These are phyloP conservation scores for Tribonema minus DNA, from an alignment of 108 stramenopile genomes.

Conservation along the genomic window DNA sequence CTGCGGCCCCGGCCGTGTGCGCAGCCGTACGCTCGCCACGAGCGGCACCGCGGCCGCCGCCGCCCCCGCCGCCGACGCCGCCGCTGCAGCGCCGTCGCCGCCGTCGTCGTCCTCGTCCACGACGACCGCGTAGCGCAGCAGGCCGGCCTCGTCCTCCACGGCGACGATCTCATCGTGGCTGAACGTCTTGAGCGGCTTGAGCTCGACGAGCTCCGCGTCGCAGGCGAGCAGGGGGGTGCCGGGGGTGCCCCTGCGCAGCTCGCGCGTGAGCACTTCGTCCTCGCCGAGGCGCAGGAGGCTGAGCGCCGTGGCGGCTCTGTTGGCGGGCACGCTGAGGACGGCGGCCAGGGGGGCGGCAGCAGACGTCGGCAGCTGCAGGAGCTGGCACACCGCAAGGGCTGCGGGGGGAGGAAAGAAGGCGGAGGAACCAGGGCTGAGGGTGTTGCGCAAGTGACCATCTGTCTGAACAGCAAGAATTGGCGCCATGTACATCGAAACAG, in stretches of 20 bases:
- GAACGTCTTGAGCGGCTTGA: slow-evolving; percentile 29
- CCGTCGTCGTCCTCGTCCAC: no score
- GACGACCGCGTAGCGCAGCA: no score
- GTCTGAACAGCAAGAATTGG: not conserved
- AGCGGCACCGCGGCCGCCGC: no score
- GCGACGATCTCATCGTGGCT: slow-evolving; percentile 1
- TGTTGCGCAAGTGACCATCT: no score
- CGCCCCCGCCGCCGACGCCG: no score
- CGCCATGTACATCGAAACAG: not conserved
- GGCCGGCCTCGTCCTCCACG: no score
- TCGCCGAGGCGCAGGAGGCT: not conserved
- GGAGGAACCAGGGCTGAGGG: not conserved
- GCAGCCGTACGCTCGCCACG: no score
- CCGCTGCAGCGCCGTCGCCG: no score
- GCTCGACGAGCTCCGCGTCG: slow-evolving; percentile 13
- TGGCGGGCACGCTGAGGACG: not conserved
- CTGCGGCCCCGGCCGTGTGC: no score
- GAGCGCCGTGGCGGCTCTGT: not conserved
- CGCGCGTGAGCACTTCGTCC: not conserved
- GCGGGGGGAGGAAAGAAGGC: slow-evolving; percentile 9
- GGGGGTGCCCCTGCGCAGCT: slow-evolving; percentile 7
- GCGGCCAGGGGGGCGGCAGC: slow-evolving; percentile 11
- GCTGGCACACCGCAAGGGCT: slow-evolving; percentile 10
- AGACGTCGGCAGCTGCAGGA: slow-evolving; percentile 5
- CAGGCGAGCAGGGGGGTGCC: slow-evolving; percentile 10